These are phyloP conservation scores for Chernovozyma sophiae-reginae DNA, from an alignment of 1,139 yeast species.

Conservation along the genomic window DNA sequence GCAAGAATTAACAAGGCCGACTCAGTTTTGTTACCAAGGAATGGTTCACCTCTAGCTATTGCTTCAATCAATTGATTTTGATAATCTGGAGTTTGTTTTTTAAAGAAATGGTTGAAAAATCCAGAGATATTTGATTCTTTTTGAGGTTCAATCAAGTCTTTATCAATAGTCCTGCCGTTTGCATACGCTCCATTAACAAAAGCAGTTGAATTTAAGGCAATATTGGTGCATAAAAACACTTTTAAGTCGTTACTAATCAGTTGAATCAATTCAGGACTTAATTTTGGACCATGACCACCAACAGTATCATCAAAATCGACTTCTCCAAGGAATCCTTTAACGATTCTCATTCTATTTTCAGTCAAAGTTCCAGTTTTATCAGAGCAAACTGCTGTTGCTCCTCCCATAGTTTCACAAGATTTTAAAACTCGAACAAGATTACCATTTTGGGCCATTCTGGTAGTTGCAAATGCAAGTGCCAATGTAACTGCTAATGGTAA, in stretches of 20 bases:
- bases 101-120: constrained; percentile 17
- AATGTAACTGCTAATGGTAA: constrained; percentile 93
- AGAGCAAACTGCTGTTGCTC: constrained; percentile 94
- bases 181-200: constrained; percentile 58
- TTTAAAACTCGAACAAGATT: constrained; percentile 89
- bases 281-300: constrained; percentile 21
- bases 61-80: constrained; percentile 2
- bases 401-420: constrained; percentile 98
- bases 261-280: constrained; percentile 26
- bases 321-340: constrained; percentile 59
- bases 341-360: constrained; percentile 88
- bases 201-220: constrained; percentile 81
- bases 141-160: no score
- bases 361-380: constrained; percentile 97
- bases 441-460: constrained; percentile 96
- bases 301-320: constrained; percentile 43
- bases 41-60: constrained; percentile 42
- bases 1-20: constrained; percentile 79
- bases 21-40: constrained; percentile 91
- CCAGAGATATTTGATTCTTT: constrained; percentile 9
- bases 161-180: neutral
- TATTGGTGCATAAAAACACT: constrained; percentile 51
- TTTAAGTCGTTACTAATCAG: constrained; percentile 30
- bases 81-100: constrained; percentile 3
- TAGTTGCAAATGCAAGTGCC: constrained; percentile 95